Conservation (phyloP, 73 alveolate species). For the Tetrahymena malaccensis region DNA sequence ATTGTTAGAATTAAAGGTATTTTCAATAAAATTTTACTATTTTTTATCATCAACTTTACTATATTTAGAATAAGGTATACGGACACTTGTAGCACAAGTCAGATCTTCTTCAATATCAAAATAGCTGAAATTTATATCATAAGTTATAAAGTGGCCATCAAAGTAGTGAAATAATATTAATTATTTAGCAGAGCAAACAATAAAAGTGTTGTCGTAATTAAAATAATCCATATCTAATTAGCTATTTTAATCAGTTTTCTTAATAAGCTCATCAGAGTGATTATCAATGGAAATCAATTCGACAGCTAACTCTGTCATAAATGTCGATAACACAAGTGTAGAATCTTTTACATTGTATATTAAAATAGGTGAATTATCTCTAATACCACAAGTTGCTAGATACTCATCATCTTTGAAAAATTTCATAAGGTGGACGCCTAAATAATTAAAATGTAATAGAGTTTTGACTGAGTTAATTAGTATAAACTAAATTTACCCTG, state of each 20-base stretch:
- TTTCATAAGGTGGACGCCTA: constrained; percentile 31
- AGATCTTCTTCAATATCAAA: constrained; percentile 12
- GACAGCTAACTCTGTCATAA: constrained; percentile 28
- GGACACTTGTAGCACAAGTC: constrained; percentile 37
- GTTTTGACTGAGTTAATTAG: constrained; percentile 40
- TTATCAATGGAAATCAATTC: constrained; percentile 24
- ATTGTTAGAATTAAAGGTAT: neutral
- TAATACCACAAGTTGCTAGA: constrained; percentile 40
- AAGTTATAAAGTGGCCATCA: constrained; percentile 36
- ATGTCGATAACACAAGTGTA: constrained; percentile 19
- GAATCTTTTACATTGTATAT: constrained; percentile 29
- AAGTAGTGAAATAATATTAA: constrained; percentile 13
- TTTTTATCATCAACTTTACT: constrained; percentile 13
- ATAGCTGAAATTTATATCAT: constrained; percentile 4
- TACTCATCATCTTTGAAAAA: constrained; percentile 36
- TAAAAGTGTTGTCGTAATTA: constrained; percentile 32
- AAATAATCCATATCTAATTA: neutral
- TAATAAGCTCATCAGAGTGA: constrained; percentile 1
- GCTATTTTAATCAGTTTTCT: neutral
- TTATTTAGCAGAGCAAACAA: constrained; percentile 11
- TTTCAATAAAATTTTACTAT: neutral
- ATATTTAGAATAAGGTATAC: constrained; percentile 22
- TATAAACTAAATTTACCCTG: neutral
- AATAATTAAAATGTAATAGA: neutral
- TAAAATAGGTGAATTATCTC: constrained; percentile 34